Evolutionary conservation across 2,329 filamentous ascomycete genomes (phyloP).

Genomic region (Pestalotiopsis sp.): DNA sequence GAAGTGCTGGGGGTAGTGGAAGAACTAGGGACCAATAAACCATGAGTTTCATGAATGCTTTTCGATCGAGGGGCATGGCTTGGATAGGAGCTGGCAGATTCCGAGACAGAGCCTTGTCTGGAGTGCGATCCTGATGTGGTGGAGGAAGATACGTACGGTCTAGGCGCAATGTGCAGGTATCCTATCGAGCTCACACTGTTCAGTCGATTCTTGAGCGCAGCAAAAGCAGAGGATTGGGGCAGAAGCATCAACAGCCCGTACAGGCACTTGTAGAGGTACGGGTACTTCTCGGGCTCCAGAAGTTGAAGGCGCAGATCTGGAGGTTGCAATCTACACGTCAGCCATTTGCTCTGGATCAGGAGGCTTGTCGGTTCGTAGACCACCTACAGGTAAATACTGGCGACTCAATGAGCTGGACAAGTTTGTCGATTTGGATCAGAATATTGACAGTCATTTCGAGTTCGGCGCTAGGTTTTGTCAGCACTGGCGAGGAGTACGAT

Average conservation of each 20-base stretch:
- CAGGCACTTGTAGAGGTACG: constrained; percentile 95
- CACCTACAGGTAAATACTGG: constrained; percentile 92
- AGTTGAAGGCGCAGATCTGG: constrained; percentile 90
- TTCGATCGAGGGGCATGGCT: constrained; percentile 27
- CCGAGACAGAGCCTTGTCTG: constrained; percentile 36
- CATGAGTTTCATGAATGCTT: constrained; percentile 39
- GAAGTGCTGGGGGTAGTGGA: constrained; percentile 51
- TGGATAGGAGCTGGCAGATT: constrained; percentile 32
- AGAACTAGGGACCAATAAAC: constrained; percentile 37
- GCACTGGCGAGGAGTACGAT: not conserved
- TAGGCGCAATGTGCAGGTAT: constrained; percentile 80
- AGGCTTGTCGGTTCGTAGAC: too few species aligned
- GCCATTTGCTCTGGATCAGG: not conserved
- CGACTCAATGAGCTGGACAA: constrained; percentile 94
- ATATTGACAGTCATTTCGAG: constrained; percentile 99
- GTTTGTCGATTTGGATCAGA: constrained; percentile 97
- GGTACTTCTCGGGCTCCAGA: constrained; percentile 91
- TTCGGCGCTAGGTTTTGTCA: constrained; percentile 69
- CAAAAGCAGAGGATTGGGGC: constrained; percentile 97
- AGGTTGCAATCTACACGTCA: too few species aligned
- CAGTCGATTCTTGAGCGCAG: constrained; percentile 91
- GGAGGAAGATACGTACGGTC: constrained; percentile 65
- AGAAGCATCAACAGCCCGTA: constrained; percentile 97
- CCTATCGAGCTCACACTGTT: constrained; percentile 98
- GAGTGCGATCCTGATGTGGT: constrained; percentile 30